phyloP scores from a whole-genome alignment of 352 stramenopile species.

The Pythium dissotocum region DNA sequence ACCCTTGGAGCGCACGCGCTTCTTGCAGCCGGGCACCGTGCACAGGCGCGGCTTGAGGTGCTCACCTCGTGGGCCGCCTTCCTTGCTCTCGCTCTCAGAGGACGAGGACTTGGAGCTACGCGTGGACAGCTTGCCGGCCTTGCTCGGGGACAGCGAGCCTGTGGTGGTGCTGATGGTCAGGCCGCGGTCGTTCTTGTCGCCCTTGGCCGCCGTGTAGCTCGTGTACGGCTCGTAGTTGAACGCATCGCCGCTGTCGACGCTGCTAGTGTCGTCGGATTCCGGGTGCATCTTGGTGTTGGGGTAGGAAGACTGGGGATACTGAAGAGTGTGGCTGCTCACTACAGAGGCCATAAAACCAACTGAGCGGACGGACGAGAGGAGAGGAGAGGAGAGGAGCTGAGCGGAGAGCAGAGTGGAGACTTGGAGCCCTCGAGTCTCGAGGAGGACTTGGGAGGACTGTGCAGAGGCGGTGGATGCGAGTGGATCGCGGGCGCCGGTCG shows the following conservation, averaged over 20 bases:
- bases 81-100: conserved; percentile 19
- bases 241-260: conserved; percentile 18
- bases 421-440: conserved; percentile 1
- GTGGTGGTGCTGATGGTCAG: conserved; percentile 2
- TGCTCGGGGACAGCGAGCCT: conserved; percentile 8
- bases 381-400: conserved; percentile 19
- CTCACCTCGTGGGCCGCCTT: conserved; percentile 40
- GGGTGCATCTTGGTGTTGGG: conserved; percentile 25
- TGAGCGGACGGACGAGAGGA: conserved; percentile 35
- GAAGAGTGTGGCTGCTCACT: conserved; percentile 35
- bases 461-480: not conserved
- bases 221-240: conserved; percentile 32
- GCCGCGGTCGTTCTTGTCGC: conserved; percentile 15
- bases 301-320: conserved; percentile 7
- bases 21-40: conserved; percentile 83
- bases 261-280: conserved; percentile 20
- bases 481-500: not conserved
- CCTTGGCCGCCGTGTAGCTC: conserved; percentile 16
- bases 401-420: not conserved
- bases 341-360: conserved; percentile 68
- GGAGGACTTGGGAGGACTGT: conserved; percentile 28
- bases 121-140: not conserved
- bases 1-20: conserved; percentile 82
- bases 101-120: conserved; percentile 1
- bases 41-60: conserved; percentile 79